Conservation (phyloP, 805 yeast genomes). For the Monosporozyma yasuniensis region DNA sequence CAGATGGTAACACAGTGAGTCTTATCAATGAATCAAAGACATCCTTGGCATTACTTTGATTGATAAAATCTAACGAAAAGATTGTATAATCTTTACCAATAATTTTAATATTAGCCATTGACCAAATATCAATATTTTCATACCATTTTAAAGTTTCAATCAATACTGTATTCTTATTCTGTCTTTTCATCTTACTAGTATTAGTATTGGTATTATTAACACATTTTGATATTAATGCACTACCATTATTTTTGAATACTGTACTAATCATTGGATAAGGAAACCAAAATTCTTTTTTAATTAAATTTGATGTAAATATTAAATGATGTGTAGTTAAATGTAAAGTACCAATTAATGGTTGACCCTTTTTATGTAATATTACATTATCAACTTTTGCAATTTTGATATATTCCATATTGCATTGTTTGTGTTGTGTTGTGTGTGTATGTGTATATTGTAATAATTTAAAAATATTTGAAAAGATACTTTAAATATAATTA, state of each 20-base stretch:
- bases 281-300: constrained; percentile 70
- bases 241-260: constrained; percentile 50
- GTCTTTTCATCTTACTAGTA: neutral
- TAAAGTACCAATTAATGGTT: constrained; percentile 45
- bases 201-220: constrained; percentile 6
- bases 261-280: constrained; percentile 76
- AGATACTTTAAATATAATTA: neutral
- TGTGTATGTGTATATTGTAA: too few species aligned
- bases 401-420: constrained; percentile 50
- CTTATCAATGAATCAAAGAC: constrained; percentile 65
- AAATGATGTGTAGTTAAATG: constrained; percentile 71
- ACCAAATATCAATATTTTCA: constrained; percentile 26
- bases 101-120: constrained; percentile 50
- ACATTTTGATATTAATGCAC: constrained; percentile 28
- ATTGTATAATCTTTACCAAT: constrained; percentile 56
- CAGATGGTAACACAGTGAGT: constrained; percentile 46
- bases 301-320: constrained; percentile 39
- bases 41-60: constrained; percentile 51
- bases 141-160: constrained; percentile 9
- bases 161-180: neutral
- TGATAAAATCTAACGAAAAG: constrained; percentile 63
- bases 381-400: constrained; percentile 46
- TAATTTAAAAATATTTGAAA: neutral
- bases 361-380: constrained; percentile 50
- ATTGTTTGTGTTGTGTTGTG: neutral